Evolutionary conservation across 2,329 filamentous ascomycete species (phyloP).

Genomic region (Exophiala sideris): DNA sequence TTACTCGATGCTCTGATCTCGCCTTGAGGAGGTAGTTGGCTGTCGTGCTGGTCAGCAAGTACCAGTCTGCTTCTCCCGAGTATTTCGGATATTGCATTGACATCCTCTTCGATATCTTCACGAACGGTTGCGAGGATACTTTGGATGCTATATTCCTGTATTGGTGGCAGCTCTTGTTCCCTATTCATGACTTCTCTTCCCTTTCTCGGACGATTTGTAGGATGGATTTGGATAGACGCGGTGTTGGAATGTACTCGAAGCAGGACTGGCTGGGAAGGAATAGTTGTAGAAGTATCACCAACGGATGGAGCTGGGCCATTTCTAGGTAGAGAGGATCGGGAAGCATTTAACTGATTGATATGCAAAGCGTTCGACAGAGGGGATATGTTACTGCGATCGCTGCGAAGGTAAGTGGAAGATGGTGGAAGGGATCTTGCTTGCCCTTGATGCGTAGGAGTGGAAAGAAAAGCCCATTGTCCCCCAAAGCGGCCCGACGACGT

Average conservation of each 20-base stretch:
- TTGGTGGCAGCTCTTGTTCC: conserved; percentile 40
- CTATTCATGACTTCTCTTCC: conserved; percentile 32
- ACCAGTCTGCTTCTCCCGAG: conserved; percentile 60
- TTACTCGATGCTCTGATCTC: conserved; percentile 46
- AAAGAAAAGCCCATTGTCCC: conserved; percentile 28
- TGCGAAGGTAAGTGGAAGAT: conserved; percentile 27
- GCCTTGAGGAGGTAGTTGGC: conserved; percentile 59
- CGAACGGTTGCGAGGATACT: conserved; percentile 56
- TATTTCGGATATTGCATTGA: conserved; percentile 62
- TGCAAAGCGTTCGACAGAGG: conserved; percentile 21
- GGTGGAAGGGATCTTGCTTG: conserved; percentile 27
- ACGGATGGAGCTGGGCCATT: conserved; percentile 21
- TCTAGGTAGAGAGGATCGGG: conserved; percentile 24
- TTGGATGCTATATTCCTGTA: conserved; percentile 55
- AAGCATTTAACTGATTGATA: conserved; percentile 25
- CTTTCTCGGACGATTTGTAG: conserved; percentile 34
- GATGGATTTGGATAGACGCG: conserved; percentile 32
- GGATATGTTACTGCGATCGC: conserved; percentile 27
- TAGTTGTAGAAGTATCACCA: conserved; percentile 30
- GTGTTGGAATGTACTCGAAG: conserved; percentile 42
- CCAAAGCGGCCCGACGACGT: conserved; percentile 29
- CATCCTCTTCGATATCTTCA: conserved; percentile 55
- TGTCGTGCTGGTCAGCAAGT: conserved; percentile 60
- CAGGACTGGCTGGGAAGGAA: conserved; percentile 42
- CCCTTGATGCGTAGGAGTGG: conserved; percentile 16